Percentiles rank a stretch among this genome's conserved stretches.
Conservation (phyloP, 73 alveolate genomes). For the Tetrahymena borealis region DNA sequence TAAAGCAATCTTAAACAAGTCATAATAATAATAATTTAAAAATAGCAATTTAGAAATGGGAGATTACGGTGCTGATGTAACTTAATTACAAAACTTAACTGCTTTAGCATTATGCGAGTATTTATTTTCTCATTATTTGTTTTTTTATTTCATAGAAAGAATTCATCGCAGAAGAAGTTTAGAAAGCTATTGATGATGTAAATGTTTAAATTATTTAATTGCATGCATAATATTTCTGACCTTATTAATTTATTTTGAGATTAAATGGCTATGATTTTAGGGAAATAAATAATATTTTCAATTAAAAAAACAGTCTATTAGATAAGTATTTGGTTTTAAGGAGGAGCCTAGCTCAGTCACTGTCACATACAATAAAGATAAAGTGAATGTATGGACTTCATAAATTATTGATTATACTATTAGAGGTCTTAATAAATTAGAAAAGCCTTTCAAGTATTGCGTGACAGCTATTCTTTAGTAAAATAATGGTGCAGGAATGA, state of each 20-base stretch:
- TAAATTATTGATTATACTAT: constrained; percentile 58
- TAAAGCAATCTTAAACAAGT: neutral
- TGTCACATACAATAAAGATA: constrained; percentile 56
- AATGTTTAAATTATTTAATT: neutral
- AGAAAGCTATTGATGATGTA: constrained; percentile 32
- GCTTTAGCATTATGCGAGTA: too few relatives aligned
- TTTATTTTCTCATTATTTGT: too few relatives aligned
- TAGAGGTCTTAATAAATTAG: constrained; percentile 55
- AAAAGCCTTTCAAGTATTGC: constrained; percentile 62
- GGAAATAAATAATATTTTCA: too few relatives aligned
- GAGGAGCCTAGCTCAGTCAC: constrained; percentile 41
- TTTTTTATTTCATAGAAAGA: constrained; percentile 5
- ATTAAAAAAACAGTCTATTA: neutral
- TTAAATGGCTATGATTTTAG: too few relatives aligned
- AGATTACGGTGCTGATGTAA: neutral
- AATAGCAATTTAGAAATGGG: neutral
- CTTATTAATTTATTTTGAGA: too few relatives aligned
- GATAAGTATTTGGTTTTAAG: constrained; percentile 18
- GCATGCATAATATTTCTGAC: neutral
- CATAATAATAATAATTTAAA: neutral
- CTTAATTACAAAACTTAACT: neutral
- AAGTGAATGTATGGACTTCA: constrained; percentile 65
- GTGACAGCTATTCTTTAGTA: constrained; percentile 56
- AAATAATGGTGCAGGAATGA: constrained; percentile 56
- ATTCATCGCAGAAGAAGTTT: constrained; percentile 39